Percentiles rank a stretch among this genome's conserved stretches.
Conservation (phyloP, 805 yeast genomes). For the Lachancea sp. region DNA sequence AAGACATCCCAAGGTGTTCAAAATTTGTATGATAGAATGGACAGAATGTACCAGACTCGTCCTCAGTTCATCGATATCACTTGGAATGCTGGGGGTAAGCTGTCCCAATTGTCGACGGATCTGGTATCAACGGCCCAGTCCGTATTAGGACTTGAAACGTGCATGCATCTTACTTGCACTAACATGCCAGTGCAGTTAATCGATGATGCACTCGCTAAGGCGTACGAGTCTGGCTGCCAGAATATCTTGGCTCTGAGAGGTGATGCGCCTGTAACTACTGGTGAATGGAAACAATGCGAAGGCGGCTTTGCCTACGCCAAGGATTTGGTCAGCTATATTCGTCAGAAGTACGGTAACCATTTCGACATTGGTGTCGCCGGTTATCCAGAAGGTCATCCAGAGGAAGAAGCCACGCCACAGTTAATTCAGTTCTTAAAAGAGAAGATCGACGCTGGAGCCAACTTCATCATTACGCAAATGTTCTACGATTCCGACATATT, state of each 20-base stretch:
- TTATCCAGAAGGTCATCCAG: slow-evolving; percentile 97
- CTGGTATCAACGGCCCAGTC: slow-evolving; percentile 88
- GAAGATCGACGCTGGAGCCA: slow-evolving; percentile 91
- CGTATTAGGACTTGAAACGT: slow-evolving; percentile 86
- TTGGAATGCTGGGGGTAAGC: slow-evolving; percentile 89
- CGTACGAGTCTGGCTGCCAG: slow-evolving; percentile 88
- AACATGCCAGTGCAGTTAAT: slow-evolving; percentile 80
- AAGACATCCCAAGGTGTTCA: slow-evolving; percentile 96
- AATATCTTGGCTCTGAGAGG: slow-evolving; percentile 93
- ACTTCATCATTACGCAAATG: slow-evolving; percentile 93
- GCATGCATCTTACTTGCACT: slow-evolving; percentile 97
- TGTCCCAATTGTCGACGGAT: slow-evolving; percentile 78
- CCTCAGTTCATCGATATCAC: slow-evolving; percentile 94
- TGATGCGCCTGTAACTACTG: slow-evolving; percentile 71
- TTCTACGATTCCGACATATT: slow-evolving; percentile 87
- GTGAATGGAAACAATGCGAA: slow-evolving; percentile 43
- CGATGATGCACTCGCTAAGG: slow-evolving; percentile 78
- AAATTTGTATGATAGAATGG: slow-evolving; percentile 94
- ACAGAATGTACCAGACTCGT: slow-evolving; percentile 81
- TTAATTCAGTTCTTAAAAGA: slow-evolving; percentile 65
- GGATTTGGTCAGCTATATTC: slow-evolving; percentile 76
- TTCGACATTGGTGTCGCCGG: slow-evolving; percentile 96
- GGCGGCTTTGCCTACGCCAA: slow-evolving; percentile 82
- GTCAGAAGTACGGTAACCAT: slow-evolving; percentile 71
- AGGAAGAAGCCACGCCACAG: slow-evolving; percentile 52